Evolutionary conservation across 768 basidiomycete genomes (phyloP), one percentile per base, ranked within the genome.

Genomic region (Crucibulum laeve): DNA sequence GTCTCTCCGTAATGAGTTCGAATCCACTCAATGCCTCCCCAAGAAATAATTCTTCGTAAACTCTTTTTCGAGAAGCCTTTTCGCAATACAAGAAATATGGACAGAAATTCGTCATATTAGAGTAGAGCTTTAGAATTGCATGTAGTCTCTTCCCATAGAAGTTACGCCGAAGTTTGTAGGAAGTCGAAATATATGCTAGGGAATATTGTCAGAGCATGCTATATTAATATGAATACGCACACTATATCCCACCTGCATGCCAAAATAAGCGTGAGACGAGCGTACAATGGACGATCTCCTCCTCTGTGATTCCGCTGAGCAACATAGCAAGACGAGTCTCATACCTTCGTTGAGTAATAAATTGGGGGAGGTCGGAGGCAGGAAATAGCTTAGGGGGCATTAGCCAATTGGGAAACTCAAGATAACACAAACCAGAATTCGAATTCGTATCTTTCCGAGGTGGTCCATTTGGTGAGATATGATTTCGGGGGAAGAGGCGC

Each of bases 171-270:
- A 89, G 68, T 25, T 74, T 71, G 41, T 70, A 59, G 10, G 56
- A 53, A 0, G 86, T 84, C 8, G 84, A 80, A 3, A 84, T 66
- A 59, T 83, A 82, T 4, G 77, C 87, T 89, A 45, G 15, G 38
- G 7, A 18, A 41, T 38, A 15, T 19, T 13, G 15, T 35, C 22
- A 18, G 7, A 19, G 25, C 32, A 36, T 5, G 10, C 24, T 23
- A 19, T 33, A 40, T 42, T 37, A 37, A 46, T 23, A 53, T 18
- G 23, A 46, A 30, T 38, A 43, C 15, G 33, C 15, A 50, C 45
- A 49, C 45, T 47, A 50, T n/a, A 44, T 42, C 46, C 21, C 49
- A 80, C 83, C 77, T 61, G 83, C 79, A 58, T 84, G 83, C 38
- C 82, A 73, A 53, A 86, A 72, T 26, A 72, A 67, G 42, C 74